These are phyloP conservation scores for Pharus latifolius DNA, from an alignment of 176 grass and related monocot species.

Conservation along the genomic window DNA sequence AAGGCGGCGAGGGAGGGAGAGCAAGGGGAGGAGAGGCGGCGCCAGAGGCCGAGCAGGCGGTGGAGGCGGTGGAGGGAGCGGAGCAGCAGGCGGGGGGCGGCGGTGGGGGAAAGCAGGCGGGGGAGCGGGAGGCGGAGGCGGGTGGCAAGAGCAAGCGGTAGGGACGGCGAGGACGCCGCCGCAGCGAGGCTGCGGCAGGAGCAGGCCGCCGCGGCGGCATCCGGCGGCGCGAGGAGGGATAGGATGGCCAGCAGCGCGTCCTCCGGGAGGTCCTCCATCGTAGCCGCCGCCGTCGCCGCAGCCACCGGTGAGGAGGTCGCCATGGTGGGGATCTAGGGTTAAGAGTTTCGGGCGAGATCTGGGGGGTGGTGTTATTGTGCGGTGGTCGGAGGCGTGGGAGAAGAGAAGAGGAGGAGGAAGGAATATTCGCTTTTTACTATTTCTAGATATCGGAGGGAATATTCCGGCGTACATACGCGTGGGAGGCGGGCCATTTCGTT, in stretches of 20 bases:
- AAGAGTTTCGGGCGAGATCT: too few species aligned
- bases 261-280: constrained; percentile 41
- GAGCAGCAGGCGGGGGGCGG: constrained; percentile 9
- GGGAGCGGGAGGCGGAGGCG: constrained; percentile 23
- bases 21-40: constrained; percentile 12
- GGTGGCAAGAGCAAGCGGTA: constrained; percentile 31
- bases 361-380: not conserved
- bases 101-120: not conserved
- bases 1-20: constrained; percentile 32
- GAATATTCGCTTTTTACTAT: too few species aligned
- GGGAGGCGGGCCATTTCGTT: too few species aligned
- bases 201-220: constrained; percentile 27
- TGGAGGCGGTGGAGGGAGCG: constrained; percentile 29
- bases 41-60: constrained; percentile 52
- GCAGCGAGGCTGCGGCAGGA: constrained; percentile 25
- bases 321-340: not conserved
- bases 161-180: constrained; percentile 33
- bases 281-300: constrained; percentile 2
- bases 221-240: constrained; percentile 25
- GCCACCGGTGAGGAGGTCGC: constrained; percentile 10
- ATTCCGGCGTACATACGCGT: constrained; percentile 19
- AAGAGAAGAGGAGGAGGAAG: not conserved
- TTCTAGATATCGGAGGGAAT: too few species aligned
- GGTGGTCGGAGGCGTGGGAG: constrained; percentile 20
- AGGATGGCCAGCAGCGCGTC: constrained; percentile 45